phyloP scores from a whole-genome alignment of 2,329 filamentous ascomycete genomes.

The Zymoseptoria brevis region DNA sequence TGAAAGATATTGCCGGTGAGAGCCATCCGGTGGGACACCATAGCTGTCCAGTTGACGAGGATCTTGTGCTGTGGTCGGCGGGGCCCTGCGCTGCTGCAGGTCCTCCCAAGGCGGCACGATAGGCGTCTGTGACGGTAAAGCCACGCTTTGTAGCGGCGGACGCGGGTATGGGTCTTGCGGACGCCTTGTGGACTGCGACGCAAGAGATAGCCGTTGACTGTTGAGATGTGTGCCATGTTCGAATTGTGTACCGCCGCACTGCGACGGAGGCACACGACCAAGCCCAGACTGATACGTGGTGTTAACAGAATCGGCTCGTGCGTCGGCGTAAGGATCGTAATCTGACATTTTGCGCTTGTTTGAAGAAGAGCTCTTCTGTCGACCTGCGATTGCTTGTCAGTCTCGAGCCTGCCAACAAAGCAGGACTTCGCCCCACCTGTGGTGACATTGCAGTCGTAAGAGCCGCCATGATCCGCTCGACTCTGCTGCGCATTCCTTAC shows the following conservation, averaged over 20 bases:
- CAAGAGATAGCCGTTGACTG: slow-evolving; percentile 1
- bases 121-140: not conserved
- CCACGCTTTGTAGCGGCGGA: not conserved
- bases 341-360: slow-evolving; percentile 28
- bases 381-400: slow-evolving; percentile 3
- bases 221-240: not conserved
- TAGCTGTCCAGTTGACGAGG: not conserved
- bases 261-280: not conserved
- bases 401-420: not conserved
- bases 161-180: not conserved
- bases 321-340: slow-evolving; percentile 9
- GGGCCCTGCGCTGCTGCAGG: not conserved
- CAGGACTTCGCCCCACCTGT: slow-evolving; percentile 2
- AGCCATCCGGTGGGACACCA: not conserved
- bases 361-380: slow-evolving; percentile 18
- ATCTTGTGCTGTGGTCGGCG: not conserved
- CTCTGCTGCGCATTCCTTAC: not conserved
- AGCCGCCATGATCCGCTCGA: not conserved
- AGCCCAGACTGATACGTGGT: not conserved
- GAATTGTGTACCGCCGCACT: not conserved
- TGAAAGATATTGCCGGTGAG: not conserved
- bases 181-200: slow-evolving; percentile 1
- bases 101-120: not conserved
- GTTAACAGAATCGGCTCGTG: slow-evolving; percentile 1
- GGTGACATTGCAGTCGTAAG: slow-evolving; percentile 11